Evolutionary conservation across 768 basidiomycete genomes (phyloP).

Genomic region (Naganishia friedmannii): DNA sequence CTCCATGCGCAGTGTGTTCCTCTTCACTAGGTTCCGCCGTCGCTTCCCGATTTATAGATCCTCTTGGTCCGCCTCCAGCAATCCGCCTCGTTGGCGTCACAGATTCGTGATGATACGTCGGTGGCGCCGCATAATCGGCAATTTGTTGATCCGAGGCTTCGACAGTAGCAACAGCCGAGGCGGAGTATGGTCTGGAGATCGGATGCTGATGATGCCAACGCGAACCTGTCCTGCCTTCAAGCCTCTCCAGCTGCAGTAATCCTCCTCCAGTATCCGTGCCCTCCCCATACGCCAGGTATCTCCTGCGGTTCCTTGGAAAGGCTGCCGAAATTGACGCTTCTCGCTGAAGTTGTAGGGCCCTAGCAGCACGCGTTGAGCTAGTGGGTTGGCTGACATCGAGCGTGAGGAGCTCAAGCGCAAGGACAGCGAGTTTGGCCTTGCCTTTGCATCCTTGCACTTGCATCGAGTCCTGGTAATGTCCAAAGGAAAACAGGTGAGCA

Average conservation of each 20-base stretch:
- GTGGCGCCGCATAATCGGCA: background rate
- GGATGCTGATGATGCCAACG: background rate
- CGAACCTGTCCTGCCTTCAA: background rate
- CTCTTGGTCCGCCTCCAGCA: background rate
- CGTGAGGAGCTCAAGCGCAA: constrained; percentile 22
- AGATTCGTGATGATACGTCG: background rate
- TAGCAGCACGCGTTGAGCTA: constrained; percentile 3
- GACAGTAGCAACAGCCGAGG: constrained; percentile 3
- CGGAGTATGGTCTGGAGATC: constrained; percentile 3
- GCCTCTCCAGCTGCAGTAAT: background rate
- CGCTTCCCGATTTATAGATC: background rate
- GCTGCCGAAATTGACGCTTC: constrained; percentile 2
- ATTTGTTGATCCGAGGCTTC: background rate
- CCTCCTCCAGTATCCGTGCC: background rate
- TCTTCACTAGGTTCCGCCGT: background rate
- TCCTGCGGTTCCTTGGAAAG: background rate
- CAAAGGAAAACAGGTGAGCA: background rate
- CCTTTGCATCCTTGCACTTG: constrained; percentile 24
- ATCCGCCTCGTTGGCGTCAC: background rate
- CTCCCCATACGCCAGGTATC: background rate
- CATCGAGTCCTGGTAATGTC: constrained; percentile 6
- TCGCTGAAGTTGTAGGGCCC: constrained; percentile 6
- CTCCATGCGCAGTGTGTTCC: background rate
- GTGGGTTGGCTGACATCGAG: constrained; percentile 20
- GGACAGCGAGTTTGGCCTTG: constrained; percentile 25